These are phyloP conservation scores for Phaffomyces thermotolerans DNA, from an alignment of 805 yeast species.

Conservation along the genomic window DNA sequence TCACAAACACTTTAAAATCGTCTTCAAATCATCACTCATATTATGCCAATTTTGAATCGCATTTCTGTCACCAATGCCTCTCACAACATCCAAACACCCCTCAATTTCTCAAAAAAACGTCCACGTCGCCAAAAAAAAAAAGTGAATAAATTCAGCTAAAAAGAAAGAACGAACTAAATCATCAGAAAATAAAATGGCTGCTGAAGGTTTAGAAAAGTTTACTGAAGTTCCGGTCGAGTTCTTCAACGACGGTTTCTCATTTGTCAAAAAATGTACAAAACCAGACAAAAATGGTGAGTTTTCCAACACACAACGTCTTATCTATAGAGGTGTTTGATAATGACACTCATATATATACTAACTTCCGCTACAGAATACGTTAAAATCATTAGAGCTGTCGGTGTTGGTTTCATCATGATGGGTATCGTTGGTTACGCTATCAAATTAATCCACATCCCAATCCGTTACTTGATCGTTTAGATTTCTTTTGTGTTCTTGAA, in stretches of 20 bases:
- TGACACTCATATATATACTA: slow-evolving; percentile 2
- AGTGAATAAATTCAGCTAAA: too few species aligned
- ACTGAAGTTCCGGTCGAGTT: slow-evolving; percentile 87
- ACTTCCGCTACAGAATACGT: slow-evolving; percentile 62
- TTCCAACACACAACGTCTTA: neutral
- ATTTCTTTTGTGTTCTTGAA: neutral
- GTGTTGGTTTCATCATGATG: slow-evolving; percentile 94
- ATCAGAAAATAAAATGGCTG: slow-evolving; percentile 24
- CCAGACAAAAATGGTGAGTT: slow-evolving; percentile 72
- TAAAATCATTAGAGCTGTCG: slow-evolving; percentile 89
- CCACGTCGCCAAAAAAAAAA: slow-evolving; percentile 5
- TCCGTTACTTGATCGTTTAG: slow-evolving; percentile 89
- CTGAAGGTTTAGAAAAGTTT: slow-evolving; percentile 65
- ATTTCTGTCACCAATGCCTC: too few species aligned
- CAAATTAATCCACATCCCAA: slow-evolving; percentile 90
- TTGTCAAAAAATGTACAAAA: slow-evolving; percentile 86
- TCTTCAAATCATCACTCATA: too few species aligned
- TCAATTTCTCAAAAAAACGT: neutral
- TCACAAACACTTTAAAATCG: too few species aligned
- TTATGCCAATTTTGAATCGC: neutral
- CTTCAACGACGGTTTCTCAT: slow-evolving; percentile 84
- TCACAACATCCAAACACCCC: slow-evolving; percentile 8
- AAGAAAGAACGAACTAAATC: too few species aligned
- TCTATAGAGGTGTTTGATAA: neutral
- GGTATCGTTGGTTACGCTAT: slow-evolving; percentile 96